A percentile compares a stretch with the other conserved stretches of the same genome.
phyloP scores from a whole-genome alignment of 2,329 filamentous ascomycete species.

The Ascochyta lentis region DNA sequence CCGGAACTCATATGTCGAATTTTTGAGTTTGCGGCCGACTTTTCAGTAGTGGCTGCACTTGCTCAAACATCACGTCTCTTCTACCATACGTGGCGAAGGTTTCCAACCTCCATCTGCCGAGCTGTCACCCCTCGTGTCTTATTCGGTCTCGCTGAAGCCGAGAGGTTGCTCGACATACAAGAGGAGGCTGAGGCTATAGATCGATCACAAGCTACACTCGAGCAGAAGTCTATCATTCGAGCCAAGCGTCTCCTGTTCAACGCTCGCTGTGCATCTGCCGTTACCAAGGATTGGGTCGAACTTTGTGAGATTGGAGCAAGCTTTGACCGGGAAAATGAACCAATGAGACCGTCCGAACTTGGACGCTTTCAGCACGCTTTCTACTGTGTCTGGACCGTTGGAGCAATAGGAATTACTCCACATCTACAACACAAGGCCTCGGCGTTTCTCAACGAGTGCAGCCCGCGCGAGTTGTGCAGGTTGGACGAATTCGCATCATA shows the following conservation, averaged over 20 bases:
- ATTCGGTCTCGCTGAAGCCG: background rate
- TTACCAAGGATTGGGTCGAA: slow-evolving; percentile 10
- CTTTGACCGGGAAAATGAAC: slow-evolving; percentile 11
- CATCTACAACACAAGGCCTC: slow-evolving; percentile 11
- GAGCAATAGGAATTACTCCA: slow-evolving; percentile 5
- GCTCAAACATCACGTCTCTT: slow-evolving; percentile 24
- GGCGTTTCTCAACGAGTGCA: slow-evolving; percentile 10
- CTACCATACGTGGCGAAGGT: slow-evolving; percentile 21
- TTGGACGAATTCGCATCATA: slow-evolving; percentile 3
- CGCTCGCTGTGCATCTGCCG: slow-evolving; percentile 19
- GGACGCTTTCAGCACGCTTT: background rate
- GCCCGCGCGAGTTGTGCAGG: slow-evolving; percentile 13
- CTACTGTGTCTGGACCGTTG: slow-evolving; percentile 13
- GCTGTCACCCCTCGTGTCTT: slow-evolving; percentile 19
- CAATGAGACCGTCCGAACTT: background rate
- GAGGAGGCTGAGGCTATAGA: background rate
- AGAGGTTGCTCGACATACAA: background rate
- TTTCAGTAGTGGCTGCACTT: slow-evolving; percentile 24
- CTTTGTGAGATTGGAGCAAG: slow-evolving; percentile 13
- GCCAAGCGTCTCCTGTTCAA: slow-evolving; percentile 19
- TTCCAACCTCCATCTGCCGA: slow-evolving; percentile 20
- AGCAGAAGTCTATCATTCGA: slow-evolving; percentile 12
- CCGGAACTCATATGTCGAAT: slow-evolving; percentile 26
- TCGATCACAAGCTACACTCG: background rate
- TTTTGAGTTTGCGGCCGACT: slow-evolving; percentile 22